A percentile compares a stretch with the other conserved stretches of the same genome.
These are phyloP conservation scores for Aspergillus quadricinctus DNA, from an alignment of 2,329 filamentous ascomycete species.

Conservation along the genomic window DNA sequence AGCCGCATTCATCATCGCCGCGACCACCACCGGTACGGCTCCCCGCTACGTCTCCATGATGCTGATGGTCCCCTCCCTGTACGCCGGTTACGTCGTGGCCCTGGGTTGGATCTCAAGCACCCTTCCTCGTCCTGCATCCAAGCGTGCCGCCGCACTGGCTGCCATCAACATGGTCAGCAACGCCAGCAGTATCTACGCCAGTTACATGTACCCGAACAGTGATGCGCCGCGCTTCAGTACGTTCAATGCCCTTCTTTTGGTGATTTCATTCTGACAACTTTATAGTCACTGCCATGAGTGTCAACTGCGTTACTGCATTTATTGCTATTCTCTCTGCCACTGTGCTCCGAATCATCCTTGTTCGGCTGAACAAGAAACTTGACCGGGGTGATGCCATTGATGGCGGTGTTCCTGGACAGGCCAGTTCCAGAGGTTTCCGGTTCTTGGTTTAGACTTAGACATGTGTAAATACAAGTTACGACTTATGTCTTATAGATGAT, in stretches of 20 bases:
- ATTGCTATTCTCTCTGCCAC: constrained; percentile 62
- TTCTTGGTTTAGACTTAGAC: constrained; percentile 51
- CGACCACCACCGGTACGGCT: constrained; percentile 55
- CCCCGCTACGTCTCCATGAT: constrained; percentile 68
- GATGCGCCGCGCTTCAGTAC: constrained; percentile 38
- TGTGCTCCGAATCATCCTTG: constrained; percentile 59
- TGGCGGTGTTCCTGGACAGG: constrained; percentile 48
- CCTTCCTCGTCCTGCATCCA: constrained; percentile 69
- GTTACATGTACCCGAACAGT: constrained; percentile 60
- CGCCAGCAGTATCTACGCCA: constrained; percentile 64
- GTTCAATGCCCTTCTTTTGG: constrained; percentile 27
- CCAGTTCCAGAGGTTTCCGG: constrained; percentile 59
- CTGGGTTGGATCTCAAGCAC: constrained; percentile 73
- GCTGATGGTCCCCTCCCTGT: constrained; percentile 63
- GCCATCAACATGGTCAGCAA: constrained; percentile 73
- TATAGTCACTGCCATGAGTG: constrained; percentile 58
- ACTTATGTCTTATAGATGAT: no score
- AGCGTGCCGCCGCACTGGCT: constrained; percentile 67
- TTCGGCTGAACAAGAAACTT: constrained; percentile 64
- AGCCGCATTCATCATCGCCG: constrained; percentile 63
- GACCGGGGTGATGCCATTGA: constrained; percentile 57
- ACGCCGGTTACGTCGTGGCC: constrained; percentile 63
- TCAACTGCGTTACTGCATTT: constrained; percentile 63
- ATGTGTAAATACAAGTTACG: not conserved
- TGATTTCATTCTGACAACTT: not conserved